phyloP scores from a whole-genome alignment of 306 rosid species.

The Vicia villosa region DNA sequence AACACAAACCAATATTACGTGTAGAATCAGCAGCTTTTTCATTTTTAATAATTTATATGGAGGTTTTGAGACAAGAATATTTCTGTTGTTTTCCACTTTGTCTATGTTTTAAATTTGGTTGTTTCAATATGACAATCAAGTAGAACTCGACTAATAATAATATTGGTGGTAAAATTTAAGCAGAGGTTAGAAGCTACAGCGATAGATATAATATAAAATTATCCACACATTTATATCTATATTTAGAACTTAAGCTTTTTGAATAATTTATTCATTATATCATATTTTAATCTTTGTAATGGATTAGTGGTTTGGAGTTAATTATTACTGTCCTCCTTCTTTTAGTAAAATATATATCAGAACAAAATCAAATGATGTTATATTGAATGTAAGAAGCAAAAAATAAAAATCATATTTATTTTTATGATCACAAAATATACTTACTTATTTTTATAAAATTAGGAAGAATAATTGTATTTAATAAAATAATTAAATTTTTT shows the following conservation, averaged over 20 bases:
- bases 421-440: too few species aligned
- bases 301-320: neutral
- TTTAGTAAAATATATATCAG: neutral
- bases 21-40: neutral
- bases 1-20: neutral
- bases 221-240: neutral
- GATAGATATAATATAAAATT: conserved; percentile 11
- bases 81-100: conserved; percentile 23
- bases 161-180: neutral
- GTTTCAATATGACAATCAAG: neutral
- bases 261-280: neutral
- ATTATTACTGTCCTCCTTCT: neutral
- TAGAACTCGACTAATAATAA: neutral
- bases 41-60: neutral
- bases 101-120: neutral
- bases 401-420: too few species aligned
- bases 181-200: neutral
- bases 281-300: neutral
- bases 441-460: too few species aligned
- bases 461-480: too few species aligned
- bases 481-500: too few species aligned
- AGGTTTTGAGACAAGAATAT: conserved; percentile 4
- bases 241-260: neutral
- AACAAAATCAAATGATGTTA: neutral
- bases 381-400: too few species aligned